Base-by-base conservation (phyloP, 768 basidiomycete genomes). In the Pleurotus citrinopileatus region DNA sequence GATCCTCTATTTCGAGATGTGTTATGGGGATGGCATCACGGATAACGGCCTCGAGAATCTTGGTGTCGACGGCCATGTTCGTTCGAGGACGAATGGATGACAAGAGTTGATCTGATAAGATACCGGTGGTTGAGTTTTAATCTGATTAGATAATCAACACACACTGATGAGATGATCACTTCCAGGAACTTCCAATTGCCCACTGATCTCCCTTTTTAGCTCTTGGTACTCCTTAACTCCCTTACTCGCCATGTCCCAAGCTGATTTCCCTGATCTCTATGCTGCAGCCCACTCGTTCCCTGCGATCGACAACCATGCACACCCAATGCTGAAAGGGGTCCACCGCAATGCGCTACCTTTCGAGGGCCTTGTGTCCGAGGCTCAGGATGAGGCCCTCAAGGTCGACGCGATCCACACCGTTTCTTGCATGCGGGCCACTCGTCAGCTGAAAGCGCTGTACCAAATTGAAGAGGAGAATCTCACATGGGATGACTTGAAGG, bases 271-370 rank as follows among this genome's bases (percentile, higher is more conserved):
- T 20, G 56, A 55, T 20, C 60, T 73, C n/a, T 55, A 62, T 48
- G 51, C 58, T n/a, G 62, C 67, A 3, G 67, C 69, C 8, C 67
- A 72, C 40, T 60, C 60, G 0, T 70, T 70, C 37, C 86, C 84
- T 17, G 81, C 80, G 0, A 87, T 89, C 63, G 89, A 91, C 70
- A 90, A 91, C 64, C 90, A 91, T 62, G 86, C 88, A 0, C 90
- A 91, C 61, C 84, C 88, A 1, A 70, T 92, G 17, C 72, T 91
- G 43, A 69, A 71, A 20, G 72, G 69, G 4, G 68, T 68, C 17
- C 61, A 79, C 51, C 77, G 83, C 26, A 55, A 70, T 45, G 61
- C 58, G 3, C 60, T 88, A 15, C 76, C 83, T 0, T 79, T 90
- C 57, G 85, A 91, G 55, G 82, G 82, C 0, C 61, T 87, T 44